Percentiles rank a stretch among this genome's conserved stretches.
Conservation (phyloP, 1,284 basidiomycete species). For the Sporisorium reilianum region DNA sequence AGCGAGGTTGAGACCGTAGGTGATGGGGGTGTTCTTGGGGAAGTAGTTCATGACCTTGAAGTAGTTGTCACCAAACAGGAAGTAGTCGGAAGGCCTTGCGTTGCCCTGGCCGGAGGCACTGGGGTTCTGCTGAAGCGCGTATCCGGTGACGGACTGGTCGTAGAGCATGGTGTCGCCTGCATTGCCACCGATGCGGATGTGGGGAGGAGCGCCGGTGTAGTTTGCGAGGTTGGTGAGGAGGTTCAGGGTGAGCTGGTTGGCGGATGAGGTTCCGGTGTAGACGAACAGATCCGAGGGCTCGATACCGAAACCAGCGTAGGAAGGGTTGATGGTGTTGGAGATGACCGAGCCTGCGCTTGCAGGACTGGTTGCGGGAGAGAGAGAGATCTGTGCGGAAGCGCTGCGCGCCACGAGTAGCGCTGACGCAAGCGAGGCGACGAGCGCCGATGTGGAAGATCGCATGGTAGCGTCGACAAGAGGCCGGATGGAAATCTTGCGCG, state of each 20-base stretch:
- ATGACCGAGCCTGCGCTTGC: slow-evolving; percentile 32
- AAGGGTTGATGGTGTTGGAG: slow-evolving; percentile 51
- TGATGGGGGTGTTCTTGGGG: slow-evolving; percentile 53
- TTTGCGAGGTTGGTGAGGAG: slow-evolving; percentile 56
- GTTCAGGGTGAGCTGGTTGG: slow-evolving; percentile 53
- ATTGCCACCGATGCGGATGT: slow-evolving; percentile 58
- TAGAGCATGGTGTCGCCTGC: slow-evolving; percentile 56
- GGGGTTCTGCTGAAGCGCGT: slow-evolving; percentile 30
- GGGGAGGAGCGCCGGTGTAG: slow-evolving; percentile 56
- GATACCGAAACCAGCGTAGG: slow-evolving; percentile 59
- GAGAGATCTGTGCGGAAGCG: slow-evolving; percentile 23
- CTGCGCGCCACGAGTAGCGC: slow-evolving; percentile 19
- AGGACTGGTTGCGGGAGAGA: slow-evolving; percentile 28
- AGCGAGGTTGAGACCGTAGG: slow-evolving; percentile 58
- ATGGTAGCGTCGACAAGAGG: slow-evolving; percentile 7
- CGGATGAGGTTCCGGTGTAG: slow-evolving; percentile 44
- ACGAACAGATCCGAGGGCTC: slow-evolving; percentile 55
- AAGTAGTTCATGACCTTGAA: slow-evolving; percentile 45
- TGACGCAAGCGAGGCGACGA: slow-evolving; percentile 36
- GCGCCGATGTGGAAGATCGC: slow-evolving; percentile 31
- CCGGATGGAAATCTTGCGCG: too few relatives aligned
- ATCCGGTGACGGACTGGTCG: slow-evolving; percentile 22
- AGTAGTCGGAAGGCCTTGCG: slow-evolving; percentile 31
- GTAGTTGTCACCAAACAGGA: slow-evolving; percentile 46
- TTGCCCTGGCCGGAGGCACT: slow-evolving; percentile 32